A percentile compares a stretch with the other conserved stretches of the same genome.
These are phyloP conservation scores for Capronia epimyces DNA, from an alignment of 2,329 filamentous ascomycete species.

Conservation along the genomic window DNA sequence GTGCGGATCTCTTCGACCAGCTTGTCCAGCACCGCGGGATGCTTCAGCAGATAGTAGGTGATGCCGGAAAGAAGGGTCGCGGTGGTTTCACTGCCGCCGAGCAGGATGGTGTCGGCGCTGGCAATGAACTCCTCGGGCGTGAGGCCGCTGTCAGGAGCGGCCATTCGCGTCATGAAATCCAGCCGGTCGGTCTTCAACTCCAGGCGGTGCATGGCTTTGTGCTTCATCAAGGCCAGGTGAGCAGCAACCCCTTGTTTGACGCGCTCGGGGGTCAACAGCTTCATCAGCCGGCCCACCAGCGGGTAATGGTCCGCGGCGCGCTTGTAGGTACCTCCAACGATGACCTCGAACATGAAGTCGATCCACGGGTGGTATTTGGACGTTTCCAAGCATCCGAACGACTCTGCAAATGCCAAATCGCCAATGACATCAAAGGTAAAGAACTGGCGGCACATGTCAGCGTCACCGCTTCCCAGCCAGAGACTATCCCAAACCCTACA, in stretches of 20 bases:
- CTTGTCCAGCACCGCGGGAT: constrained; percentile 32
- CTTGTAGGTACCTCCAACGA: neutral
- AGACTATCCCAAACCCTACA: neutral
- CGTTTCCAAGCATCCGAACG: constrained; percentile 32
- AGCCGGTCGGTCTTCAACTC: constrained; percentile 15
- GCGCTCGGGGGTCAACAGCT: neutral
- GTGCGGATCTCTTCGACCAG: constrained; percentile 40
- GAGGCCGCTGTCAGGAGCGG: constrained; percentile 12
- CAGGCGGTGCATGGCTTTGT: neutral
- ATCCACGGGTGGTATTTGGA: constrained; percentile 33
- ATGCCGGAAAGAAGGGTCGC: constrained; percentile 41
- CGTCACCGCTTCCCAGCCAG: neutral
- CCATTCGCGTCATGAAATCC: constrained; percentile 7
- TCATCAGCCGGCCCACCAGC: neutral
- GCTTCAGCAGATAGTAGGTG: constrained; percentile 39
- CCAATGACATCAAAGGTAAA: constrained; percentile 29
- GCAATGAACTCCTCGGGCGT: constrained; percentile 21
- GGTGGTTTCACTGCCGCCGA: constrained; percentile 45
- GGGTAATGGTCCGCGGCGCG: neutral
- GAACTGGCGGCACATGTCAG: constrained; percentile 1
- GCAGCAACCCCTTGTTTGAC: neutral
- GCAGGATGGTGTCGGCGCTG: constrained; percentile 33
- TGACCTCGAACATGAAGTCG: constrained; percentile 26
- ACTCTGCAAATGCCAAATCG: constrained; percentile 34
- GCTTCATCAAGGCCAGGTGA: neutral